Percentiles rank a stretch among this genome's conserved stretches.
Conservation (phyloP, 2,329 filamentous ascomycete species). For the Septoria petroselini region DNA sequence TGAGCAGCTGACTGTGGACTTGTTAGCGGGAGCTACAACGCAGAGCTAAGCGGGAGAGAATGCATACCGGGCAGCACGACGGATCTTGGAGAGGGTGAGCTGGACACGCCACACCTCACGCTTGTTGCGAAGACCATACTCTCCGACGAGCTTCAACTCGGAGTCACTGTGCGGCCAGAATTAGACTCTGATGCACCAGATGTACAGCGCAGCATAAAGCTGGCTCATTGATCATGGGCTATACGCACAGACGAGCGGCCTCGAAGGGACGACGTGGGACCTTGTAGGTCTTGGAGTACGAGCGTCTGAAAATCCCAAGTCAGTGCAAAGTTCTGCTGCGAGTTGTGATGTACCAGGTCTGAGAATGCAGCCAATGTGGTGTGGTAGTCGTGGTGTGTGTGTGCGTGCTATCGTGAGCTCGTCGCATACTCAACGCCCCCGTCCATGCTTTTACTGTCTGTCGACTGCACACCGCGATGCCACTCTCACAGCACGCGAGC, state of each 20-base stretch:
- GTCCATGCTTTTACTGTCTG: background rate
- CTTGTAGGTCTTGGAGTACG: conserved; percentile 99
- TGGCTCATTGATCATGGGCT: conserved; percentile 84
- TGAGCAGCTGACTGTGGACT: conserved; percentile 87
- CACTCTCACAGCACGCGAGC: conserved; percentile 1
- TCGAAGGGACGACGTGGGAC: conserved; percentile 97
- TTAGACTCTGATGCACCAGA: conserved; percentile 62
- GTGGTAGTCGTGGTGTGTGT: background rate
- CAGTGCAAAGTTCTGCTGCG: conserved; percentile 16
- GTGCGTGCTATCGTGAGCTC: background rate
- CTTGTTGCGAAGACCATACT: conserved; percentile 99
- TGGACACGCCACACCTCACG: conserved; percentile 99
- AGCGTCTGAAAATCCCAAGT: conserved; percentile 48
- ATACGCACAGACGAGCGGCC: conserved; percentile 99
- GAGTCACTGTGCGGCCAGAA: conserved; percentile 80
- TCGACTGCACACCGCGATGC: background rate
- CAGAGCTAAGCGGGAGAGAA: conserved; percentile 9
- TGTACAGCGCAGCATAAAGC: conserved; percentile 95
- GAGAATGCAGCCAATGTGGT: conserved; percentile 6
- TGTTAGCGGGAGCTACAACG: conserved; percentile 24
- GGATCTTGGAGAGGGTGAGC: conserved; percentile 99
- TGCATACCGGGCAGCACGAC: conserved; percentile 97
- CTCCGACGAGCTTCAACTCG: conserved; percentile 98
- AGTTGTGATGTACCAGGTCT: background rate
- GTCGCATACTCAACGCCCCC: background rate